phyloP scores from a whole-genome alignment of 176 grass and related monocot genomes.

The Aegilops longissima region DNA sequence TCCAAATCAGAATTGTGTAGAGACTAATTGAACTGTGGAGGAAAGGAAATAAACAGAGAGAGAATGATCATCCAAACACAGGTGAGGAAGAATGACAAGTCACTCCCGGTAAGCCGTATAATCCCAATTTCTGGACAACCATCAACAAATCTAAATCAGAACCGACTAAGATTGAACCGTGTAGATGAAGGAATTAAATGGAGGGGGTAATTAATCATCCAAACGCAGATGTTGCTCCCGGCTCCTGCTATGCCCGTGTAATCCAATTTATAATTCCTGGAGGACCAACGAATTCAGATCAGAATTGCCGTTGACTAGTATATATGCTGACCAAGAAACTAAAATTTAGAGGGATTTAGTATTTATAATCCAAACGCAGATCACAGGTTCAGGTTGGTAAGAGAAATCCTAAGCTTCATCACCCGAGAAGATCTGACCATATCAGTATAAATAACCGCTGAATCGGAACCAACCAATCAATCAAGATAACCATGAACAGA shows the following conservation, averaged over 20 bases:
- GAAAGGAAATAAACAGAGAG: background rate
- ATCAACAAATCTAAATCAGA: background rate
- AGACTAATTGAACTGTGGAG: background rate
- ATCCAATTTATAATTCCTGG: too few species aligned
- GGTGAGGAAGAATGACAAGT: background rate
- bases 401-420: background rate
- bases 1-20: background rate
- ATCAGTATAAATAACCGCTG: background rate
- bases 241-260: too few species aligned
- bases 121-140: background rate
- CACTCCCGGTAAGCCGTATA: too few species aligned
- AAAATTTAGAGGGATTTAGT: too few species aligned
- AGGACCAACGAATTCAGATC: background rate
- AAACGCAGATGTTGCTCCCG: background rate
- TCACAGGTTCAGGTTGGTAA: too few species aligned
- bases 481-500: background rate
- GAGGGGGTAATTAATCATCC: background rate
- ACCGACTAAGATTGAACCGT: background rate
- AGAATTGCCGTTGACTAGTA: too few species aligned
- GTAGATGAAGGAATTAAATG: background rate
- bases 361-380: too few species aligned
- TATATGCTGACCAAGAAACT: too few species aligned
- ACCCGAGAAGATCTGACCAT: background rate
- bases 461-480: too few species aligned
- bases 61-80: slow-evolving; percentile 4